Evolutionary conservation across 345 rosid species (phyloP).

Genomic region (Tarenaya hassleriana): DNA sequence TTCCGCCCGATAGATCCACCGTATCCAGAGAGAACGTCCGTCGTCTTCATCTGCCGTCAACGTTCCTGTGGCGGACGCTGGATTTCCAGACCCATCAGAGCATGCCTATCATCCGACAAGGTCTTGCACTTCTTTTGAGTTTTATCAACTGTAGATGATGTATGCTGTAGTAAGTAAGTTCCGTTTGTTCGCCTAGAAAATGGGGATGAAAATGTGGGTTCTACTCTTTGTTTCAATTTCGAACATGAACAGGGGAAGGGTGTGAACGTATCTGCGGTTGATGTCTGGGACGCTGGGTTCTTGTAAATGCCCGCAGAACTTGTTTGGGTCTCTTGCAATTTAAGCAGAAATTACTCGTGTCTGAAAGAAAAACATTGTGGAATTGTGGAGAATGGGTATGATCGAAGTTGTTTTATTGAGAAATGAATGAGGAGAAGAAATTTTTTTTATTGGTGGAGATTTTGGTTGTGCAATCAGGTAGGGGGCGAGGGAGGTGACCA

Average conservation of each 20-base stretch:
- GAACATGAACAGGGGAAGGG: background rate
- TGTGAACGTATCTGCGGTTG: too few species aligned
- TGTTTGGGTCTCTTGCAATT: too few species aligned
- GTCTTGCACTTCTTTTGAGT: conserved; percentile 17
- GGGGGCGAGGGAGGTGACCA: conserved; percentile 30
- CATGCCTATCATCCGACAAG: conserved; percentile 39
- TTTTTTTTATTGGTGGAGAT: background rate
- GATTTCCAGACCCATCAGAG: conserved; percentile 35
- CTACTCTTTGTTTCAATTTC: background rate
- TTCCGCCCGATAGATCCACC: conserved; percentile 8
- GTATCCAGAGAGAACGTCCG: conserved; percentile 15
- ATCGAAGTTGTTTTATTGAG: background rate
- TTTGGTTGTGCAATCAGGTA: conserved; percentile 30
- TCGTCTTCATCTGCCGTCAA: conserved; percentile 21
- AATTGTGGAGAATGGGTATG: background rate
- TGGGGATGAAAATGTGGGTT: background rate
- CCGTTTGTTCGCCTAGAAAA: background rate
- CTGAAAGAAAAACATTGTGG: too few species aligned
- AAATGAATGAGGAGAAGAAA: conserved; percentile 1
- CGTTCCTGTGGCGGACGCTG: conserved; percentile 20
- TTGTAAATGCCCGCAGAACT: background rate
- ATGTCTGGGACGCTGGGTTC: background rate
- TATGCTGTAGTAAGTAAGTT: too few species aligned
- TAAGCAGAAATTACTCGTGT: too few species aligned
- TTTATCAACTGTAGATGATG: too few species aligned